These are phyloP conservation scores for Aspergillus luchuensis DNA, from an alignment of 2,329 filamentous ascomycete genomes.

Conservation along the genomic window DNA sequence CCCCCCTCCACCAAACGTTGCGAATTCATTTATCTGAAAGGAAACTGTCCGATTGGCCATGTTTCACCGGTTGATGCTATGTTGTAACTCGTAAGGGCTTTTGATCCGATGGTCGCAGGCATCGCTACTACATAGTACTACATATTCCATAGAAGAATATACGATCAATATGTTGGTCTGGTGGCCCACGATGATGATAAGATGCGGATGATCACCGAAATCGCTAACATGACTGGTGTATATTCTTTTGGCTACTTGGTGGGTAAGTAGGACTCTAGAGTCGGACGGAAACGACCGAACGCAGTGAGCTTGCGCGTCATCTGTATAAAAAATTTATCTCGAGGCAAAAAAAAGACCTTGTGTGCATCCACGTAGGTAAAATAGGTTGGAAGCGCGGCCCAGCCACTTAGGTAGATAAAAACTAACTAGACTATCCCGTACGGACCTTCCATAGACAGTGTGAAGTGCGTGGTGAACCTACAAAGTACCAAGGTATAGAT, in stretches of 20 bases:
- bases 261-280: background rate
- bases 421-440: too few relatives aligned
- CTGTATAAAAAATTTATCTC: background rate
- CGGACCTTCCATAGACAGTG: background rate
- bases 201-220: constrained; percentile 2
- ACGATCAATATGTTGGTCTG: background rate
- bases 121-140: background rate
- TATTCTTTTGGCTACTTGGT: background rate
- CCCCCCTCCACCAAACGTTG: background rate
- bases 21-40: background rate
- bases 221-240: background rate
- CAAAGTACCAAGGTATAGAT: background rate
- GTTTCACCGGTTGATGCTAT: background rate
- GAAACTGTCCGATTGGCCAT: constrained; percentile 3
- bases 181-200: background rate
- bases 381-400: background rate
- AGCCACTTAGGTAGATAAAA: background rate
- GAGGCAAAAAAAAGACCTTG: background rate
- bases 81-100: background rate
- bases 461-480: background rate
- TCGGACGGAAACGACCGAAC: background rate
- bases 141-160: background rate
- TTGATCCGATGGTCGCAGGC: background rate
- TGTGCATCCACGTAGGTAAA: background rate
- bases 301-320: constrained; percentile 1